Conservation (phyloP, 108 stramenopile species). For the Nannochloropsis gaditana region DNA sequence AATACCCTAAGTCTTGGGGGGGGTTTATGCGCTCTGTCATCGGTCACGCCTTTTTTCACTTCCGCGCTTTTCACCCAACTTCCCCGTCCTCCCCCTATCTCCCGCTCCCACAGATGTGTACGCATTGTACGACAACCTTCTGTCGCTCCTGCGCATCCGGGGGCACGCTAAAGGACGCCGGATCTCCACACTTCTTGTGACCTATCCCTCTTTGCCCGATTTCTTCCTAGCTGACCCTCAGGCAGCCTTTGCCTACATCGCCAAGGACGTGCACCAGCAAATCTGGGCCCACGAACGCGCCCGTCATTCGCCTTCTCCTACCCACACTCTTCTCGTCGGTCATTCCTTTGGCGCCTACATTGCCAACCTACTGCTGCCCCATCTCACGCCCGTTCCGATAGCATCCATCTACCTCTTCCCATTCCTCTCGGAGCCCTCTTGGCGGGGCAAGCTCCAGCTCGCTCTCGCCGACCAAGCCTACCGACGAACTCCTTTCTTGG, state of each 20-base stretch:
- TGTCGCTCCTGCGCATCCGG: neutral
- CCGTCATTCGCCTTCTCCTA: neutral
- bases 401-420: neutral
- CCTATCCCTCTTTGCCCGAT: neutral
- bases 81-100: neutral
- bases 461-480: conserved; percentile 5
- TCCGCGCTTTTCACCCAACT: neutral
- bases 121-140: conserved; percentile 19
- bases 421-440: neutral
- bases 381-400: neutral
- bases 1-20: neutral
- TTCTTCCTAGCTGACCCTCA: neutral
- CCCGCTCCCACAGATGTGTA: neutral
- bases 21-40: neutral
- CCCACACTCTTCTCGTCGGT: neutral
- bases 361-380: neutral
- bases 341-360: neutral
- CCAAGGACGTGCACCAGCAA: conserved; percentile 12
- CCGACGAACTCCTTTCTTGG: neutral
- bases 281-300: conserved; percentile 5
- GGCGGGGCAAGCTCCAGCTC: neutral
- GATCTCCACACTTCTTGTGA: conserved; percentile 5
- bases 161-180: neutral
- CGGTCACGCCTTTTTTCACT: neutral
- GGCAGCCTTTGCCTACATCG: conserved; percentile 6